phyloP scores from a whole-genome alignment of 495 filamentous ascomycete species.

The Aspergillus incahuasiensis region DNA sequence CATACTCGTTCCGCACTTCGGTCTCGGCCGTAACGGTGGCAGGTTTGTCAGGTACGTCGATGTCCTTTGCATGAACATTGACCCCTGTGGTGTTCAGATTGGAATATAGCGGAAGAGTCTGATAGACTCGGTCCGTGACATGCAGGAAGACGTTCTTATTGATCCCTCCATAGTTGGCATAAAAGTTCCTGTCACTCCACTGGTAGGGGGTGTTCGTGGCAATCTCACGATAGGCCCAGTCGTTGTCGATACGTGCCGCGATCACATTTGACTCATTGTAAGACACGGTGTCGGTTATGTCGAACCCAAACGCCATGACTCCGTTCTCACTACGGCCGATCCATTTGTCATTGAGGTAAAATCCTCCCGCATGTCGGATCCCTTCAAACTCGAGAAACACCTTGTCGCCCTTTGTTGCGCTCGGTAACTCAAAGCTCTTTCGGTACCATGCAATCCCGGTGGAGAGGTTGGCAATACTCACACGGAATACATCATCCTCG shows the following conservation, averaged over 20 bases:
- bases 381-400: conserved; percentile 10
- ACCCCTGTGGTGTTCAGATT: neutral
- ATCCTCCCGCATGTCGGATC: conserved; percentile 2
- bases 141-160: neutral
- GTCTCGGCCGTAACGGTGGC: neutral
- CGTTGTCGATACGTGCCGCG: neutral
- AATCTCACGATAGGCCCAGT: neutral
- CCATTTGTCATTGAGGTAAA: conserved; percentile 9
- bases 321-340: conserved; percentile 11
- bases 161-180: neutral
- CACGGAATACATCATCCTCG: conserved; percentile 9
- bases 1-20: neutral
- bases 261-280: neutral
- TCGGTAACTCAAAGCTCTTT: conserved; percentile 5
- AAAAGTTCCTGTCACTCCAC: neutral
- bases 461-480: conserved; percentile 4
- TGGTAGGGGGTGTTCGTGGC: neutral
- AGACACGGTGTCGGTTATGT: neutral
- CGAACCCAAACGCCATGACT: conserved; percentile 1
- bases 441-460: conserved; percentile 9
- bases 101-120: neutral
- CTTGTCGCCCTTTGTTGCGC: neutral
- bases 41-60: neutral
- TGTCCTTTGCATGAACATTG: neutral
- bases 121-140: neutral